Percentiles rank a stretch among this genome's conserved stretches.
Evolutionary conservation across 495 filamentous ascomycete genomes (phyloP).

Genomic region (Ascodesmis nigricans): DNA sequence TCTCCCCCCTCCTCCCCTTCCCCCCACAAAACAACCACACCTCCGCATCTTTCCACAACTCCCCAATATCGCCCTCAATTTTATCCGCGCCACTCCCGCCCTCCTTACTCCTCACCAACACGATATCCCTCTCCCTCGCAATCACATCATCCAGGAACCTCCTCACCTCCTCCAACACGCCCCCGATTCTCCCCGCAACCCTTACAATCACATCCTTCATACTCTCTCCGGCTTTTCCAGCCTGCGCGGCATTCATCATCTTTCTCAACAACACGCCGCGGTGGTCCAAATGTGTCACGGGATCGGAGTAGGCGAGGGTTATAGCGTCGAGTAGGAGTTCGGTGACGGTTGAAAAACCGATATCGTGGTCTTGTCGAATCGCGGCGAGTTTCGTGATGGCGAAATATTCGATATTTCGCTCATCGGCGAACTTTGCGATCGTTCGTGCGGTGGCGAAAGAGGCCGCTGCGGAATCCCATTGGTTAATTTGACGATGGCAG

Average conservation of each 20-base stretch:
- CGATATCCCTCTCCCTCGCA: slow-evolving; percentile 7
- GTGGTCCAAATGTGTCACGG: background rate
- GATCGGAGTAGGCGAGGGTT: slow-evolving; percentile 5
- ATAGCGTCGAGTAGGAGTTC: slow-evolving; percentile 8
- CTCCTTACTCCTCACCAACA: slow-evolving; percentile 1
- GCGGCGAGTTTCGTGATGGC: slow-evolving; percentile 8
- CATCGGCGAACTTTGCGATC: slow-evolving; percentile 2
- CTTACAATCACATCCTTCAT: slow-evolving; percentile 5
- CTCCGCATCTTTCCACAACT: too few relatives aligned
- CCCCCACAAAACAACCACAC: too few relatives aligned
- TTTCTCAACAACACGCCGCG: slow-evolving; percentile 7
- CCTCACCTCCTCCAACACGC: slow-evolving; percentile 7
- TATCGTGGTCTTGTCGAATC: slow-evolving; percentile 8
- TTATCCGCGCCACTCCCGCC: too few relatives aligned
- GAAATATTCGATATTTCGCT: slow-evolving; percentile 7
- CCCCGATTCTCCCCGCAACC: slow-evolving; percentile 4
- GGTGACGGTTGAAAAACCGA: slow-evolving; percentile 6
- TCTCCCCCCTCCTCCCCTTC: too few relatives aligned
- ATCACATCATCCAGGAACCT: slow-evolving; percentile 9
- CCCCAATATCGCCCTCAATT: too few relatives aligned
- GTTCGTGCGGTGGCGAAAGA: slow-evolving; percentile 5
- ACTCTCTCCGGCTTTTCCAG: slow-evolving; percentile 7
- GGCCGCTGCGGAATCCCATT: slow-evolving; percentile 7
- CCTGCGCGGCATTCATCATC: slow-evolving; percentile 2
- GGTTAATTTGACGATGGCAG: slow-evolving; percentile 5